phyloP scores from a whole-genome alignment of 495 filamentous ascomycete genomes.

The Lophiostoma macrostomum region DNA sequence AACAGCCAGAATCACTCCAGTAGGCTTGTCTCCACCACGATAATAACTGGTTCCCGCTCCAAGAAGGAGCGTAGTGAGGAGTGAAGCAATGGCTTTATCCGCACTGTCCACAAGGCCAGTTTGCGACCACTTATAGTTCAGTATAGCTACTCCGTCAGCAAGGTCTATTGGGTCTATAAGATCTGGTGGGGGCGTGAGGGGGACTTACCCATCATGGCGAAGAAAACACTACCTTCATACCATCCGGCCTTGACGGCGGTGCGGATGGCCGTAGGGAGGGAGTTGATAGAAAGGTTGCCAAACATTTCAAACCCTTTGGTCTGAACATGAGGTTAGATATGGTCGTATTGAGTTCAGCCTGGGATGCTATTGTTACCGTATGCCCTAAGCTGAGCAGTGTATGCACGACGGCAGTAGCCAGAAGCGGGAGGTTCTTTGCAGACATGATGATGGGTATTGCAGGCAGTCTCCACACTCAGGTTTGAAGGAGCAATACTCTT shows the following conservation, averaged over 20 bases:
- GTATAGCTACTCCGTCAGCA: too few species aligned
- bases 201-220: conserved; percentile 24
- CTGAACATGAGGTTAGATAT: conserved; percentile 6
- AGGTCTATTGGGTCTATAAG: too few species aligned
- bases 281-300: conserved; percentile 18
- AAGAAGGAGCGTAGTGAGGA: conserved; percentile 15
- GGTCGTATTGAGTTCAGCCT: neutral
- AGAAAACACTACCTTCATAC: conserved; percentile 31
- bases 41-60: conserved; percentile 20
- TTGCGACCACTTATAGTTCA: conserved; percentile 28
- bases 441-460: too few species aligned
- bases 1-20: conserved; percentile 5
- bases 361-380: conserved; percentile 12
- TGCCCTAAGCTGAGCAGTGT: conserved; percentile 22
- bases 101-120: conserved; percentile 20
- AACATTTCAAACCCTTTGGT: conserved; percentile 28
- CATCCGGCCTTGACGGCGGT: conserved; percentile 20
- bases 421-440: conserved; percentile 24
- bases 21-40: conserved; percentile 20
- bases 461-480: too few species aligned
- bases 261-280: conserved; percentile 11
- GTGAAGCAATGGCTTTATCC: conserved; percentile 18
- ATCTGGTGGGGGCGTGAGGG: neutral
- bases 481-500: too few species aligned
- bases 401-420: conserved; percentile 18